Evolutionary conservation across 225 moss, liverwort and hornwort species (phyloP).

Genomic region (Marchantia paleacea): DNA sequence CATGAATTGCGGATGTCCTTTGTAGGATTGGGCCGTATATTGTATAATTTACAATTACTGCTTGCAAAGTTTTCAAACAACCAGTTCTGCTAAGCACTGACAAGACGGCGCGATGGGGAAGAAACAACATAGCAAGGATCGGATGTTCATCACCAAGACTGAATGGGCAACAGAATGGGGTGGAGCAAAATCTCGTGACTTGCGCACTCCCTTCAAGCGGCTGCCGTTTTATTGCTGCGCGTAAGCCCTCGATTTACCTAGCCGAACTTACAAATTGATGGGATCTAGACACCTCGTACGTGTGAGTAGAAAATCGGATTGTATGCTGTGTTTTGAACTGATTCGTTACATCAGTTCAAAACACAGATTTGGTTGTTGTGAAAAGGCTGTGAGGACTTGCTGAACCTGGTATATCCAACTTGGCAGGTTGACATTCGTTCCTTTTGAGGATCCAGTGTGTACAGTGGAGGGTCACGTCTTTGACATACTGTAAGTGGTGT

Average conservation of each 20-base stretch:
- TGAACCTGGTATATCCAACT: background rate
- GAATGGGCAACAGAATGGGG: conserved; percentile 99
- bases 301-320: background rate
- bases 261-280: background rate
- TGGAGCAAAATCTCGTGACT: conserved; percentile 80
- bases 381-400: background rate
- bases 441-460: conserved; percentile 91
- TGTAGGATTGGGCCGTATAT: background rate
- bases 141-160: conserved; percentile 95
- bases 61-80: background rate
- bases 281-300: background rate
- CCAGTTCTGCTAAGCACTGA: background rate
- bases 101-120: conserved; percentile 67
- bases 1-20: background rate
- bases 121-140: conserved; percentile 99
- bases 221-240: conserved; percentile 97
- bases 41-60: background rate
- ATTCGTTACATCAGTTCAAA: background rate
- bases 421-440: conserved; percentile 77
- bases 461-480: conserved; percentile 93
- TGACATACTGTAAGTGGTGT: conserved; percentile 71
- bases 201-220: conserved; percentile 77
- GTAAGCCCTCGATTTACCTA: conserved; percentile 21
- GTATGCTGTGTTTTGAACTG: background rate
- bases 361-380: background rate